Conservation (phyloP, 2,329 filamentous ascomycete species). For the Sporothrix dimorphospora region DNA sequence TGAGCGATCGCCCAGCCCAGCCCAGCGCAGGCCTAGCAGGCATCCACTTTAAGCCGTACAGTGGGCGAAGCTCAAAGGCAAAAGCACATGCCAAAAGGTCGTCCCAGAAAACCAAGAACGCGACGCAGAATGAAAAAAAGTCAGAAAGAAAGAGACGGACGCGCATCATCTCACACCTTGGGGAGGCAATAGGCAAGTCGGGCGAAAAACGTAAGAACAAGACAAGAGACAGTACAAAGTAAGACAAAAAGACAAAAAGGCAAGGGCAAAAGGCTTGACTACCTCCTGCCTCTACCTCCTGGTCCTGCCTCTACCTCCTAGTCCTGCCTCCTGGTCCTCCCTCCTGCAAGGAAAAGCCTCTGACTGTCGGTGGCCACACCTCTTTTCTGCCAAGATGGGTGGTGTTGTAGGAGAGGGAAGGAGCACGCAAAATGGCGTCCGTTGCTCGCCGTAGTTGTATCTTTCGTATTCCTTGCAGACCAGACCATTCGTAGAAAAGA, state of each 20-base stretch:
- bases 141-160: background rate
- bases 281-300: too few species aligned
- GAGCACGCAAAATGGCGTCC: constrained; percentile 17
- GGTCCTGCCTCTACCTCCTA: too few species aligned
- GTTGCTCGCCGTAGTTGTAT: background rate
- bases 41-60: constrained; percentile 10
- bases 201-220: background rate
- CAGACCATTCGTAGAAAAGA: background rate
- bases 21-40: background rate
- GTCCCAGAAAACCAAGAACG: background rate
- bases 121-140: constrained; percentile 2
- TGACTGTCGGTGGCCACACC: constrained; percentile 15
- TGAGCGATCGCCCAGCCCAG: background rate
- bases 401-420: constrained; percentile 23
- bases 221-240: background rate
- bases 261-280: background rate
- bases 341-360: constrained; percentile 4
- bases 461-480: background rate
- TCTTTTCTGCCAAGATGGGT: constrained; percentile 8
- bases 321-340: too few species aligned
- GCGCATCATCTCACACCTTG: constrained; percentile 12
- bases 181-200: background rate
- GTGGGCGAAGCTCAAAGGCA: constrained; percentile 12
- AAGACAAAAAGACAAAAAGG: background rate
- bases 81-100: constrained; percentile 30